Evolutionary conservation across 176 grass and related monocot genomes (phyloP).

Genomic region (Eragrostis curvula): DNA sequence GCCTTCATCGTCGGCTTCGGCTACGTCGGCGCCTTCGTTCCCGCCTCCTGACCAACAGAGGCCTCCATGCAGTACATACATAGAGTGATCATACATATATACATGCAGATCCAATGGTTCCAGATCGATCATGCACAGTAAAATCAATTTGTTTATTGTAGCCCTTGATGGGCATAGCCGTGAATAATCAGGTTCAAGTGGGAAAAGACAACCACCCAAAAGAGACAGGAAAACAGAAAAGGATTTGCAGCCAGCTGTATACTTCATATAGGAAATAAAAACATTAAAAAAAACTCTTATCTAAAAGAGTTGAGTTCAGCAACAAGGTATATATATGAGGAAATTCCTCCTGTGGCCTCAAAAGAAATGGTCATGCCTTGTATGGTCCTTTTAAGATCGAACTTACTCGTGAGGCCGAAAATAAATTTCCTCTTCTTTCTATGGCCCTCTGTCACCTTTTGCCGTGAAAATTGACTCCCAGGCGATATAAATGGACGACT

Average conservation of each 20-base stretch:
- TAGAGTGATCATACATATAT: not conserved
- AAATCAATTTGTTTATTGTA: not conserved
- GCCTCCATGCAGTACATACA: not conserved
- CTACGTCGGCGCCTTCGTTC: constrained; percentile 61
- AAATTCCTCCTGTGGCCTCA: too few relatives aligned
- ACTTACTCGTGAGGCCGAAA: too few relatives aligned
- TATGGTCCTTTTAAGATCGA: too few relatives aligned
- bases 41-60: constrained; percentile 24
- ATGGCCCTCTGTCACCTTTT: too few relatives aligned
- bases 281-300: not conserved
- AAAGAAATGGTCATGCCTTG: too few relatives aligned
- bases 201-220: not conserved
- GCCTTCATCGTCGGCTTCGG: constrained; percentile 82
- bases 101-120: not conserved
- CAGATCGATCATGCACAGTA: not conserved
- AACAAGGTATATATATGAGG: not conserved
- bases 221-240: too few relatives aligned
- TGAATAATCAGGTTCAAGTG: not conserved
- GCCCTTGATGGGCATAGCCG: too few relatives aligned
- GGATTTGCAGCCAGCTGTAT: too few relatives aligned
- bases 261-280: not conserved
- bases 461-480: too few relatives aligned
- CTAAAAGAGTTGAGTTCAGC: not conserved
- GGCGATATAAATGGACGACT: too few relatives aligned
- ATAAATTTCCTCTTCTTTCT: too few relatives aligned